These are phyloP conservation scores for Dactylellina parvicollis DNA, from an alignment of 2,329 filamentous ascomycete genomes.

Conservation along the genomic window DNA sequence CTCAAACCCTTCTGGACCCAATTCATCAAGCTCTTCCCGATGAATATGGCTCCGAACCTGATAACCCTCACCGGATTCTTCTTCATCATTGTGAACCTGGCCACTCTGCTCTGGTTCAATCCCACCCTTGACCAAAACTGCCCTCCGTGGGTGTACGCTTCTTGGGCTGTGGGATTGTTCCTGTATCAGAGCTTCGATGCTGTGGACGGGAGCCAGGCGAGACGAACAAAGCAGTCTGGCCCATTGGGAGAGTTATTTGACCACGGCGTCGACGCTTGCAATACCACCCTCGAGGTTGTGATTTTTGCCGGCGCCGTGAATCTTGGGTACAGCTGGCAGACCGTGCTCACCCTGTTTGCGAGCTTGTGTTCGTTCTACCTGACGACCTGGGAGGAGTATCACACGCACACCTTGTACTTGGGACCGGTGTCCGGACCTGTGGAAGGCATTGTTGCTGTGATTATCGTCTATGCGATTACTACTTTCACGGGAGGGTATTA, in stretches of 20 bases:
- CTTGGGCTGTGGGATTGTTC: slow-evolving; percentile 88
- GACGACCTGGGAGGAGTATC: slow-evolving; percentile 99
- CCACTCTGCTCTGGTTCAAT: slow-evolving; percentile 94
- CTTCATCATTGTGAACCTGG: slow-evolving; percentile 87
- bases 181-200: slow-evolving; percentile 98
- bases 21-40: slow-evolving; percentile 93
- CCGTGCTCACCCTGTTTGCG: slow-evolving; percentile 56
- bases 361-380: slow-evolving; percentile 94
- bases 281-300: slow-evolving; percentile 91
- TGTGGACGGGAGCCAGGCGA: slow-evolving; percentile 91
- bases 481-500: slow-evolving; percentile 88
- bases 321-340: slow-evolving; percentile 64
- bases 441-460: slow-evolving; percentile 88
- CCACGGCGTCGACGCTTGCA: slow-evolving; percentile 95
- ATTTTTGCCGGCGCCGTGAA: slow-evolving; percentile 94
- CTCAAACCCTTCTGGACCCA: slow-evolving; percentile 98
- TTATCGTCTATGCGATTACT: slow-evolving; percentile 82
- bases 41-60: slow-evolving; percentile 88
- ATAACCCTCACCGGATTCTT: slow-evolving; percentile 91
- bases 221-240: slow-evolving; percentile 88
- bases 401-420: slow-evolving; percentile 93
- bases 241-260: slow-evolving; percentile 96
- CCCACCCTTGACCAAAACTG: slow-evolving; percentile 94
- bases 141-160: slow-evolving; percentile 92
- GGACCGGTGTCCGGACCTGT: slow-evolving; percentile 94